phyloP scores from a whole-genome alignment of 2,329 filamentous ascomycete genomes.

The Cladosporium sp. region DNA sequence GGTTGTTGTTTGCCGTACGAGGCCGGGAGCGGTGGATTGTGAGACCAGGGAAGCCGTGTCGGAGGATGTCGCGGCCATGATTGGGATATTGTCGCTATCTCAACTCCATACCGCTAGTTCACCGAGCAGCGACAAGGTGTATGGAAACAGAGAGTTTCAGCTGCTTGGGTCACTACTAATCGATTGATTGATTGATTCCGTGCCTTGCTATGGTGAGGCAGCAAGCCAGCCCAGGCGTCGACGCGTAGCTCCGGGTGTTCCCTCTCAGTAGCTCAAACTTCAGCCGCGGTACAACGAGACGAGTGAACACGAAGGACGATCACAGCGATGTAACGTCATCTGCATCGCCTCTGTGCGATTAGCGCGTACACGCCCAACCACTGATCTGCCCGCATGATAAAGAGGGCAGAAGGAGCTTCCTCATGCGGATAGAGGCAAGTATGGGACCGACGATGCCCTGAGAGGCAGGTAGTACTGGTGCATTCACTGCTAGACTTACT shows the following conservation, averaged over 20 bases:
- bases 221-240: not conserved
- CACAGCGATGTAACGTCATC: slow-evolving; percentile 13
- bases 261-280: not conserved
- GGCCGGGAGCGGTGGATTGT: slow-evolving; percentile 24
- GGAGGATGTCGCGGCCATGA: slow-evolving; percentile 34
- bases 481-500: not conserved
- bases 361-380: not conserved
- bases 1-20: slow-evolving; percentile 20
- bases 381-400: slow-evolving; percentile 8
- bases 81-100: slow-evolving; percentile 8
- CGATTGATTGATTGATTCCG: not conserved
- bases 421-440: not conserved
- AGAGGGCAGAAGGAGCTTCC: slow-evolving; percentile 3
- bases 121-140: not conserved
- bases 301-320: not conserved
- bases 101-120: slow-evolving; percentile 11
- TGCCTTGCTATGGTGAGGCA: not conserved
- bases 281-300: not conserved
- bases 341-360: not conserved
- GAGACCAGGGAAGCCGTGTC: slow-evolving; percentile 42
- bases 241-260: slow-evolving; percentile 1
- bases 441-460: not conserved
- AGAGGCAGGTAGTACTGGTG: slow-evolving; percentile 3
- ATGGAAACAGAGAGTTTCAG: not conserved
- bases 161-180: not conserved